Evolutionary conservation across 805 yeast genomes (phyloP), one percentile per base, ranked within the genome.

Genomic region (Candida pseudoglaebosa): DNA sequence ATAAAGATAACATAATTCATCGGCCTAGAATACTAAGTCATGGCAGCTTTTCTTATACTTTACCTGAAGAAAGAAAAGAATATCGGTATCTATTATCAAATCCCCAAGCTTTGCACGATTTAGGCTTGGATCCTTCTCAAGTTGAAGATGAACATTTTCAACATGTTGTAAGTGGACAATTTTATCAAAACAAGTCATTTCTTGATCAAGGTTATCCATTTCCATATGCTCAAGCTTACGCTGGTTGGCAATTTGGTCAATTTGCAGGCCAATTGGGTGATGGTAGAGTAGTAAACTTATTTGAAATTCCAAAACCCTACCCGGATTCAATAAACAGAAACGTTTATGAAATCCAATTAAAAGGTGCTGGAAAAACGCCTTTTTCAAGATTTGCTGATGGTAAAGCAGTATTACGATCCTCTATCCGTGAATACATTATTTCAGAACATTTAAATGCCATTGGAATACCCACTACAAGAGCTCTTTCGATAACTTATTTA

Each of bases 201-300:
- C 31, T 41, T 24, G 21, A 42, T 29, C 22, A 41, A 28, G 39
- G 57, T 38, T 55, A 49, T 34, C 73, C 84, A 1, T 78, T 77
- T 48, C 98, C 99, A 0, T 91, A 84, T 60, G 78, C 96, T 9
- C 90, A 84, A 58, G 86, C 91, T 0, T 91, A 91, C 59, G 96
- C 98, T 1, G 99, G 99, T 1, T 88, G 83, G 72, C 99, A 91
- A 55, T 91, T 93, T 67, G 98, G 99, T 2, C 78, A 77, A 47
- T 91, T 91, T 77, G 97, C 97, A 0, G 98, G 98, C 2, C 99
- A 93, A 59, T 65, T 91, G 44, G 99, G 99, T 5, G 99, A 91
- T 58, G 99, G 99, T 1, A 67, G 99, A 43, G 96, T 88, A 2
- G 75, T 82, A 5, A 87, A 84, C 52, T 62, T 91, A 32, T 90